Percentiles rank a stretch among this genome's conserved stretches.
Conservation (phyloP, 441 rosid species). For the Euphorbia corollata region DNA sequence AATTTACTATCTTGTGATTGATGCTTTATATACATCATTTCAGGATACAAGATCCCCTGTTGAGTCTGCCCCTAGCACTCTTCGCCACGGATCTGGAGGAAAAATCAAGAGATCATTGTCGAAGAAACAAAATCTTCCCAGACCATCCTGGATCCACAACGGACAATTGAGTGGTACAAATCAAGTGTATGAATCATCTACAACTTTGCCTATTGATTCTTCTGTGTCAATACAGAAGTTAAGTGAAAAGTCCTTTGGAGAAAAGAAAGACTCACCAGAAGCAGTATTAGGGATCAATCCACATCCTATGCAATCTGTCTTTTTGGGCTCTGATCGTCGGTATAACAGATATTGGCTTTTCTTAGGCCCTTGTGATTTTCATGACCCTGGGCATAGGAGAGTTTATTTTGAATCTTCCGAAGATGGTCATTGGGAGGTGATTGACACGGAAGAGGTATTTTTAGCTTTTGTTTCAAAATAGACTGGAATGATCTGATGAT, state of each 20-base stretch:
- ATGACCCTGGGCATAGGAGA: constrained; percentile 91
- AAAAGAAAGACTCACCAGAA: constrained; percentile 27
- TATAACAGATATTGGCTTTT: constrained; percentile 97
- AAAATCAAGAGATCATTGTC: constrained; percentile 72
- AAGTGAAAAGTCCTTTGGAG: constrained; percentile 25
- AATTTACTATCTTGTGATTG: constrained; percentile 9
- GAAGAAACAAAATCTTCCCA: constrained; percentile 31
- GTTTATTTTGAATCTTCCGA: constrained; percentile 96
- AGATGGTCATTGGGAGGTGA: constrained; percentile 96
- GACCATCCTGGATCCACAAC: constrained; percentile 66
- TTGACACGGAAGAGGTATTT: constrained; percentile 61
- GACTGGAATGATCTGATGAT: too few species aligned
- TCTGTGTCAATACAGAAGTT: constrained; percentile 34
- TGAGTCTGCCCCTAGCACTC: constrained; percentile 44
- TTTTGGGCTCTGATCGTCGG: constrained; percentile 94
- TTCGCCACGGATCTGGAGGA: constrained; percentile 69
- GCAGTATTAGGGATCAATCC: constrained; percentile 27
- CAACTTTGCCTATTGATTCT: constrained; percentile 65
- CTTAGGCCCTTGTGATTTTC: constrained; percentile 77
- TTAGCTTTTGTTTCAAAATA: too few species aligned
- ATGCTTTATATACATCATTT: not conserved
- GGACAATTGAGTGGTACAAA: constrained; percentile 34
- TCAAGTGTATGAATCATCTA: constrained; percentile 34
- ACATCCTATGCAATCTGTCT: constrained; percentile 84
- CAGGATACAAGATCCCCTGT: constrained; percentile 48